Evolutionary conservation across 371 early-diverging fungal genomes (phyloP).

Genomic region (Mortierella sp.): DNA sequence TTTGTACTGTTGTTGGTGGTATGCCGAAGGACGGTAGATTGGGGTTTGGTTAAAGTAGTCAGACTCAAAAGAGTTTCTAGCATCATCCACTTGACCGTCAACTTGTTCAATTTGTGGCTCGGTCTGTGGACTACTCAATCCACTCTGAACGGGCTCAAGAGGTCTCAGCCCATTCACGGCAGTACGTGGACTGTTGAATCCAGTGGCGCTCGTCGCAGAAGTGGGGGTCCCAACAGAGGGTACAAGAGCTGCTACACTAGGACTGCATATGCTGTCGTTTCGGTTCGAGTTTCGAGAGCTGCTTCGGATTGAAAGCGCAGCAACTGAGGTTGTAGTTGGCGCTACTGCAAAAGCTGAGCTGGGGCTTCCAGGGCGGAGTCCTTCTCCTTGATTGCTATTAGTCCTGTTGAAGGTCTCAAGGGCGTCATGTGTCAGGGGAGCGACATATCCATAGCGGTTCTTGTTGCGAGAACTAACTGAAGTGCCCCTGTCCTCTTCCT

Average conservation of each 20-base stretch:
- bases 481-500: neutral
- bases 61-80: neutral
- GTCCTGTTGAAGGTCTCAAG: conserved; percentile 26
- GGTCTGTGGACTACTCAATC: conserved; percentile 6
- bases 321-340: conserved; percentile 37
- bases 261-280: conserved; percentile 8
- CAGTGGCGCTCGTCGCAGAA: conserved; percentile 12
- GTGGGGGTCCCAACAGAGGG: conserved; percentile 18
- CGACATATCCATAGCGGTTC: conserved; percentile 21
- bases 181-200: conserved; percentile 20
- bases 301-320: conserved; percentile 44
- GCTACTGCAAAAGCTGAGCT: conserved; percentile 8
- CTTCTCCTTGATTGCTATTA: neutral
- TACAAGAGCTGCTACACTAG: neutral
- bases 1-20: conserved; percentile 24
- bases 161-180: neutral
- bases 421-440: conserved; percentile 27
- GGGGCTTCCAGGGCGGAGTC: neutral
- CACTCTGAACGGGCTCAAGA: conserved; percentile 11
- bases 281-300: conserved; percentile 35
- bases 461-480: conserved; percentile 2
- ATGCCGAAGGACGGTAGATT: neutral
- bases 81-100: neutral
- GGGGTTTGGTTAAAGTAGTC: conserved; percentile 42
- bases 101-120: neutral